Base-by-base conservation (phyloP, 192 early-diverging fungal species). In the Backusella australiensis region DNA sequence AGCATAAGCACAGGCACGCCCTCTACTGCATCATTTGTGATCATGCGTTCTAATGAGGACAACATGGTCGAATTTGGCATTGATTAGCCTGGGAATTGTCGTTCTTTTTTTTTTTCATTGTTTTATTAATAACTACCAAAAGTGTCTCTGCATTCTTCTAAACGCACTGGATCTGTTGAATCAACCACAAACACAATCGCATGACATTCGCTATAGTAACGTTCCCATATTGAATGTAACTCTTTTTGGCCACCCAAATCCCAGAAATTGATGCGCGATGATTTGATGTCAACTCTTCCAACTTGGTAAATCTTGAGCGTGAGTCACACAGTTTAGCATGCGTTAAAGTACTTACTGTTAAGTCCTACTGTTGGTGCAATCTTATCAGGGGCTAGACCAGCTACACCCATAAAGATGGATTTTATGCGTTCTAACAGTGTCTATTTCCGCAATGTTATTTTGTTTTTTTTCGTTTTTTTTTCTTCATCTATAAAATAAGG, bases 351-450 rank as follows among this genome's bases (percentile, higher is more conserved):
- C 84, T 69, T 85, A 91, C 96, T 93, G 77, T 99, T 99, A 29
- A 99, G 84, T 12, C 97, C 97, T 2, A 99, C 94, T 2, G 97
- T 99, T 0, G 96, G 97, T 42, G 90, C 56, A 63, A 63, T 63
- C 74, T 93, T 94, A n/a, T 95, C 94, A 29, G 95, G 92, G 15
- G 91, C 79, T 73, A 98, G 85, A n/a, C 93, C 90, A 19, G 86
- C 81, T 12, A 90, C 79, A 3, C 92, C 93, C 21, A 90, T 85
- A 77, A 90, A 96, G 17, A 91, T 86, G 34, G 92, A 83, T 82
- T 99, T 99, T 32, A 99, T 93, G 42, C 90, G 86, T 78, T 99
- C 97, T 36, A 99, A 86, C 29, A 99, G 77, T n/a, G 97, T 98
- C 92, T 95, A 12, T n/a, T 17, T 44, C 46, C 46, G 15, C 19